Base-by-base conservation (phyloP, 2,329 filamentous ascomycete species). In the Lecanosticta acicola region DNA sequence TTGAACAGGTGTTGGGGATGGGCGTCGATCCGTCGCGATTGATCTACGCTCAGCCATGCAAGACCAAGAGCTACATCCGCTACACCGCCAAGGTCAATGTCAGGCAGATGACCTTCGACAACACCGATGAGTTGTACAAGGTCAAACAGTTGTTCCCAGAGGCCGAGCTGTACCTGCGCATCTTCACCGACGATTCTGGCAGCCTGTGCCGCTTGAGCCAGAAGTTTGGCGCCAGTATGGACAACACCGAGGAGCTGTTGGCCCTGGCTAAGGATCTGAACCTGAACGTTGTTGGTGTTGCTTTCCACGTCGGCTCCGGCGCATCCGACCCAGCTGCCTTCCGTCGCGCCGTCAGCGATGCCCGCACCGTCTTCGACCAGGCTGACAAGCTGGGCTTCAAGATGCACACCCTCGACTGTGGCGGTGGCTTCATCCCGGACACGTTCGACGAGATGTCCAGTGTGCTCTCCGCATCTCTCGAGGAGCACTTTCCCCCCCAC, bases 61-160 rank as follows among this genome's bases (percentile, higher is more conserved):
- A 98, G 82, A 98, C 93, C 62, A 94, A 93, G 74, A 96, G 91
- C 39, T 97, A 96, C 69, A 78, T 98, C 53, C 88, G 90, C 64
- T 94, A 90, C 64, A 93, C 94, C 55, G 82, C 85, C 63, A 79
- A 81, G 65, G 76, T 83, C 57, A 85, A 85, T 58, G 93, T 98
- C 66, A 91, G 86, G 73, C 87, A 95, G 76, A 97, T 98, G 91
- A 98, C 93, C 2, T 97, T 98, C 66, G 93, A 98, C 78, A 98
- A 98, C 61, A 81, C 85, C 66, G 93, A 98, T 68, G 93, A 98
- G 77, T 80, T 98, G 42, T 88, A 91, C 80, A 98, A 98, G 79
- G 91, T 94, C 68, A 93, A 94, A 70, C 85, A 88, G 69, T 80
- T 93, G 59, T 96, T 80, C 64, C 91, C 93, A 2, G 81, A 81